phyloP scores from a whole-genome alignment of 306 rosid genomes.

The Sophora flavescens region DNA sequence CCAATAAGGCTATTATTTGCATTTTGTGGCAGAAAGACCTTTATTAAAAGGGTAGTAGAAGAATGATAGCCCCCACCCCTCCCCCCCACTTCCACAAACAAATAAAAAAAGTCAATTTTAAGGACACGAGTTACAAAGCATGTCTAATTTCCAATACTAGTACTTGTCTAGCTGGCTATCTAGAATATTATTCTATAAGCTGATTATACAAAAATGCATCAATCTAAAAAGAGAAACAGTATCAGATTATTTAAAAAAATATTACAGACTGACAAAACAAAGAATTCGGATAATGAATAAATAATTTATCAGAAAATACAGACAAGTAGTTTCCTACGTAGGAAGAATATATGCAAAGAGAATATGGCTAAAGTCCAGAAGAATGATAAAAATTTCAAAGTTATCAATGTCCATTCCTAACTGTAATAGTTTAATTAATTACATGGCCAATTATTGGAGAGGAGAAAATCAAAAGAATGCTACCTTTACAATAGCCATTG shows the following conservation, averaged over 20 bases:
- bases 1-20: conserved; percentile 1
- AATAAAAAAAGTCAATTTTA: conserved; percentile 3
- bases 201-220: conserved; percentile 14
- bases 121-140: conserved; percentile 16
- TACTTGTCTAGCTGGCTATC: conserved; percentile 8
- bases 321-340: not conserved
- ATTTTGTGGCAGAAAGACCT: not conserved
- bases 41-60: not conserved
- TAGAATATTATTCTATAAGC: conserved; percentile 26
- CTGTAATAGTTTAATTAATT: conserved; percentile 26
- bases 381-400: conserved; percentile 40
- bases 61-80: conserved; percentile 17
- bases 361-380: conserved; percentile 33
- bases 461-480: conserved; percentile 16
- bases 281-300: conserved; percentile 6
- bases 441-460: conserved; percentile 31
- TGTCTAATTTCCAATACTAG: not conserved
- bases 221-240: conserved; percentile 12
- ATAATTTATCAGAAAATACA: conserved; percentile 36
- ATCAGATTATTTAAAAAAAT: not conserved
- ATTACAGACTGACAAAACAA: conserved; percentile 5
- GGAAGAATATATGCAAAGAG: conserved; percentile 12
- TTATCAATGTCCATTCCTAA: conserved; percentile 15
- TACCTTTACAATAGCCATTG: conserved; percentile 99
- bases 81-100: not conserved